phyloP scores from a whole-genome alignment of 169 alveolate species.

The Pseudocohnilembus persalinus region DNA sequence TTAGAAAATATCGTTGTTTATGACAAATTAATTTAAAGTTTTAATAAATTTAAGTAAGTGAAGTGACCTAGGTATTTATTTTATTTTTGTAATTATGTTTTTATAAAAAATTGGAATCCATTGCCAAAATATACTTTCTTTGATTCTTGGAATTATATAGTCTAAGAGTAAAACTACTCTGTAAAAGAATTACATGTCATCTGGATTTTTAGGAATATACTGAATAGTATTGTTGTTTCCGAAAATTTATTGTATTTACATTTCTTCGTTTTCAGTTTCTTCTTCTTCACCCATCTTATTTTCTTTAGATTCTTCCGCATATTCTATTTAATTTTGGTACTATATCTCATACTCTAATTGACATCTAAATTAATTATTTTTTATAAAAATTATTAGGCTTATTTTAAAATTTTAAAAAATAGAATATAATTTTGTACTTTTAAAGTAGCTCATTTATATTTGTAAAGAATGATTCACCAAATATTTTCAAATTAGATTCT shows the following conservation, averaged over 20 bases:
- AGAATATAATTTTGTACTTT: background rate
- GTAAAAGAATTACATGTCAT: slow-evolving; percentile 51
- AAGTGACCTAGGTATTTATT: slow-evolving; percentile 45
- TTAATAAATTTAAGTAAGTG: slow-evolving; percentile 43
- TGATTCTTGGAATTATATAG: slow-evolving; percentile 42
- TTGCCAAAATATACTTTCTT: slow-evolving; percentile 34
- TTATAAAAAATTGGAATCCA: slow-evolving; percentile 29
- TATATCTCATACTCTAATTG: slow-evolving; percentile 46
- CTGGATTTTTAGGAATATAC: slow-evolving; percentile 50
- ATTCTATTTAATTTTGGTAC: slow-evolving; percentile 51
- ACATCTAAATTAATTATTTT: slow-evolving; percentile 35
- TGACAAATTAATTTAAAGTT: slow-evolving; percentile 41
- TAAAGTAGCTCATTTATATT: background rate
- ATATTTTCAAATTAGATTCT: background rate
- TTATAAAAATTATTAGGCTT: background rate
- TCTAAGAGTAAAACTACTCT: slow-evolving; percentile 43
- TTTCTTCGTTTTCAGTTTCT: slow-evolving; percentile 39
- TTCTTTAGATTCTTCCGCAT: slow-evolving; percentile 34
- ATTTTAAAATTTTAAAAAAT: too few relatives aligned
- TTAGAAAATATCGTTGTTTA: slow-evolving; percentile 31
- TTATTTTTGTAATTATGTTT: slow-evolving; percentile 38
- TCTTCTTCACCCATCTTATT: slow-evolving; percentile 49
- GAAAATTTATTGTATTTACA: background rate
- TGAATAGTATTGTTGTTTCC: slow-evolving; percentile 27
- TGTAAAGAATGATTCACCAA: background rate